Percentiles rank a stretch among this genome's conserved stretches.
These are phyloP conservation scores for Gracilaria vermiculophylla DNA, from an alignment of 23 red algal genomes.

Conservation along the genomic window DNA sequence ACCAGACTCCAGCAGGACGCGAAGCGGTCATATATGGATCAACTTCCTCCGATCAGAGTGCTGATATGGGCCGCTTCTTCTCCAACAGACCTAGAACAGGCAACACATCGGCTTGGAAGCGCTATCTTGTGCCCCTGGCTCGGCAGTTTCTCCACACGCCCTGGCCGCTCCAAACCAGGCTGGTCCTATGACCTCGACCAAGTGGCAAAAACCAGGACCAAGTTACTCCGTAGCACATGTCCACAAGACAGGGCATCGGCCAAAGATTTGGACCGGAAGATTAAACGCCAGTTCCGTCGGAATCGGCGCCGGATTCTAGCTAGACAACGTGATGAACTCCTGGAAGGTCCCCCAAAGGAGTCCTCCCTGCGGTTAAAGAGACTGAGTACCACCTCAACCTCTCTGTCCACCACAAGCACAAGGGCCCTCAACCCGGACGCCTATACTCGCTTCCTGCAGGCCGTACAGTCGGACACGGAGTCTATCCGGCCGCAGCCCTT, in stretches of 20 bases:
- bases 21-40: not conserved
- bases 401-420: no score
- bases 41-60: not conserved
- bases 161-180: not conserved
- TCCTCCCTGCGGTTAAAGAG: not conserved
- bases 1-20: not conserved
- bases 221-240: not conserved
- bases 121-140: not conserved
- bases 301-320: not conserved
- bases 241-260: not conserved
- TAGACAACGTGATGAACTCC: not conserved
- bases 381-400: not conserved
- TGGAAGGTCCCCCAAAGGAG: not conserved
- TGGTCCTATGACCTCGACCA: constrained; percentile 8
- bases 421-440: not conserved
- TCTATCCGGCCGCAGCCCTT: not conserved
- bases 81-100: not conserved
- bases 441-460: not conserved
- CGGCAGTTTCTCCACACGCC: not conserved
- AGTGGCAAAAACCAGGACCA: not conserved
- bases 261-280: not conserved
- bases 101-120: not conserved
- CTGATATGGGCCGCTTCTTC: not conserved
- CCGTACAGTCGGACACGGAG: not conserved
- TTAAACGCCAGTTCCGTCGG: not conserved